Conservation (phyloP, 495 filamentous ascomycete genomes). For the Penicillium lagena region DNA sequence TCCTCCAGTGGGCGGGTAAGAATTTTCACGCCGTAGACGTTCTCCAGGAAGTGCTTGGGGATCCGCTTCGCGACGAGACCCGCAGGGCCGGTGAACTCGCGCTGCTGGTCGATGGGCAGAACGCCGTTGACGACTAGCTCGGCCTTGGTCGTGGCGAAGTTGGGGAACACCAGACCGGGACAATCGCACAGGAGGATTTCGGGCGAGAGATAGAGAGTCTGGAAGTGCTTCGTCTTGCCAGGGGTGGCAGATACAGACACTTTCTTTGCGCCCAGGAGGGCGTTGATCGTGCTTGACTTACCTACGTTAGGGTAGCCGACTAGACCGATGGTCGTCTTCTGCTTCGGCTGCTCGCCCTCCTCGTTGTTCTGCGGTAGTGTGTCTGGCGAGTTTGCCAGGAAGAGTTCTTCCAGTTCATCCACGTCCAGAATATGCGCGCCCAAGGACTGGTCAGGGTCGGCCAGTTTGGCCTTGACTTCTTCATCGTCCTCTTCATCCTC, state of each 20-base stretch:
- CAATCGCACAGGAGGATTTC: conserved; percentile 94
- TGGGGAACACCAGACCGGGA: conserved; percentile 96
- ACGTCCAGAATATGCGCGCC: conserved; percentile 78
- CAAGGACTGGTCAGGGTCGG: conserved; percentile 30
- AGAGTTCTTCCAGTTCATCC: conserved; percentile 85
- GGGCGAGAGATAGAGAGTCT: conserved; percentile 90
- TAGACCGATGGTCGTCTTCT: conserved; percentile 81
- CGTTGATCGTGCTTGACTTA: conserved; percentile 98
- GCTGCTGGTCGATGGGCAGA: conserved; percentile 92
- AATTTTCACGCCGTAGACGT: conserved; percentile 89
- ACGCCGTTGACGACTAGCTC: conserved; percentile 95
- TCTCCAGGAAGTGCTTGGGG: conserved; percentile 84
- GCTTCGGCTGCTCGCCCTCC: conserved; percentile 28
- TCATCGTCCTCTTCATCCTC: conserved; percentile 17
- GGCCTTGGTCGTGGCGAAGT: conserved; percentile 94
- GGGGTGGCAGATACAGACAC: conserved; percentile 97
- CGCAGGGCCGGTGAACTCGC: conserved; percentile 87
- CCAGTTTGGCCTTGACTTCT: conserved; percentile 15
- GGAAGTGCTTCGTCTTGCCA: conserved; percentile 99
- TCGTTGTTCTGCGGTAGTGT: conserved; percentile 26
- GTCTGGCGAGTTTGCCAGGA: conserved; percentile 67
- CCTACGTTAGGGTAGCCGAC: conserved; percentile 99
- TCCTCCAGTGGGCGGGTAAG: conserved; percentile 76
- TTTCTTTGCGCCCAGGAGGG: conserved; percentile 94
- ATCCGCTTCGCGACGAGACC: conserved; percentile 84